Conservation (phyloP, 176 grass and related monocot genomes). For the Hordeum marinum region DNA sequence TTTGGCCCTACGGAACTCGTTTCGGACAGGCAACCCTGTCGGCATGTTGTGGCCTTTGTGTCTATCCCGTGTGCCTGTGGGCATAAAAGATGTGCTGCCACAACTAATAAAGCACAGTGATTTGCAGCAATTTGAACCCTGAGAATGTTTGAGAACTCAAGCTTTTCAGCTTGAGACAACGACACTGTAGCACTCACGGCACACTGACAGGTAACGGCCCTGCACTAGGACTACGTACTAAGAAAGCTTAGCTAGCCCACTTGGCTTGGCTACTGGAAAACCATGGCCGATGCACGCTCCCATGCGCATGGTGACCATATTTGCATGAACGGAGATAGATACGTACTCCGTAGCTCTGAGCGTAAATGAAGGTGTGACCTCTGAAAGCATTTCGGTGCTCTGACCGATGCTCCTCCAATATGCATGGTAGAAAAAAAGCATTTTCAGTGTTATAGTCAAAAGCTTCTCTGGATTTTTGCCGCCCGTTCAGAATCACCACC, state of each 20-base stretch:
- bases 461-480: background rate
- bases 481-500: background rate
- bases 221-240: background rate
- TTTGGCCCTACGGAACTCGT: conserved; percentile 6
- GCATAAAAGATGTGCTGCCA: background rate
- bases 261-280: background rate
- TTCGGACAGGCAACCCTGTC: conserved; percentile 15
- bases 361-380: background rate
- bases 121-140: background rate
- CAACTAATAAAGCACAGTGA: background rate
- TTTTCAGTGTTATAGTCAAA: background rate
- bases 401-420: background rate
- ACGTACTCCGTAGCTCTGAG: too few species aligned
- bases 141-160: background rate
- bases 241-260: background rate
- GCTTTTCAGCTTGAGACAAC: background rate
- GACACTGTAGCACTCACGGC: background rate
- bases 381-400: background rate
- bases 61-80: background rate
- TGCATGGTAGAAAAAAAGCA: background rate
- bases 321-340: too few species aligned
- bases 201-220: background rate
- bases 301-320: background rate
- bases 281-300: background rate
- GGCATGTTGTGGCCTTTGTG: background rate